A percentile compares a stretch with the other conserved stretches of the same genome.
Evolutionary conservation across 2,329 filamentous ascomycete species (phyloP).

Genomic region (Chrysosporium keratinophilum): DNA sequence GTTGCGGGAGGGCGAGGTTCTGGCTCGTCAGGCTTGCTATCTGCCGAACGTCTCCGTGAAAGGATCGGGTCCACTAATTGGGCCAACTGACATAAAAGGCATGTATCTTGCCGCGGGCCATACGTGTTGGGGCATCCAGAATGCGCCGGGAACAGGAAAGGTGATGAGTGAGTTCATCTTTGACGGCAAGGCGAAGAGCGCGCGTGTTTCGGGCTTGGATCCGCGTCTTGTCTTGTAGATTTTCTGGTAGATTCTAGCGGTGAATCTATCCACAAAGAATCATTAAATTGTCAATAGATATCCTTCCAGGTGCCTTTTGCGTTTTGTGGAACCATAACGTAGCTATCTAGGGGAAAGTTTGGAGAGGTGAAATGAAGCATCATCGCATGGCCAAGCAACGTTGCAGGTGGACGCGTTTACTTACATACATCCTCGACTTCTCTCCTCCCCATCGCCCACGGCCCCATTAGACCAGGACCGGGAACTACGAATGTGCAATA

Average conservation of each 20-base stretch:
- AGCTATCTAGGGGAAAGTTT: background rate
- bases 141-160: constrained; percentile 77
- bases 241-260: background rate
- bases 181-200: constrained; percentile 59
- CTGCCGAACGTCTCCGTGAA: constrained; percentile 58
- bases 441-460: background rate
- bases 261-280: background rate
- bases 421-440: background rate
- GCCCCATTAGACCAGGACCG: background rate
- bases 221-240: constrained; percentile 46
- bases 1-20: constrained; percentile 58
- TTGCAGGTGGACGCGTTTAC: too few relatives aligned
- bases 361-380: background rate
- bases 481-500: background rate
- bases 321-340: background rate
- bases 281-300: background rate
- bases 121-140: constrained; percentile 98
- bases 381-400: background rate
- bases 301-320: background rate
- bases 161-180: constrained; percentile 70
- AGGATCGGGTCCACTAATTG: constrained; percentile 64
- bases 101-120: constrained; percentile 79
- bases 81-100: constrained; percentile 60
- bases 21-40: constrained; percentile 81
- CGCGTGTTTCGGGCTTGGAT: constrained; percentile 55